Evolutionary conservation across 2,329 filamentous ascomycete genomes (phyloP), one percentile per base, ranked within the genome.

Genomic region (Reticulascus tulasneorum): DNA sequence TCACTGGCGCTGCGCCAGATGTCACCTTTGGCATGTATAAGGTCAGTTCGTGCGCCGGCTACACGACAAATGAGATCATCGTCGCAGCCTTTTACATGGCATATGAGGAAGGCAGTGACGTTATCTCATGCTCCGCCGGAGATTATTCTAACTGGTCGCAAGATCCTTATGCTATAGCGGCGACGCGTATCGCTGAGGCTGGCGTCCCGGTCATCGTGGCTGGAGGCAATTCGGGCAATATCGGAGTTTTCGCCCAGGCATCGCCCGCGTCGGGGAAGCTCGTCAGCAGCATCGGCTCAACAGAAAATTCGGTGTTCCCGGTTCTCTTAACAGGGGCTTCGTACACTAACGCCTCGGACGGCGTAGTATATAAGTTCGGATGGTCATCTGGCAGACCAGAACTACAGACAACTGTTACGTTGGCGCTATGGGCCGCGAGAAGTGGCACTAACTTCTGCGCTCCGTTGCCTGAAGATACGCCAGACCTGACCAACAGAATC

Each of bases 31-130:
- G 58, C 12, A 56, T 57, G 30, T 69, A 67, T 47, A 54, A 58
- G 24, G 58, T 63, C 9, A 58, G 62, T 33, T 56, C 54, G 23
- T 67, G 63, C 41, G 26, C 35, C 9, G 59, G 57, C 8, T 36
- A 39, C 23, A 49, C 53, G 6, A 48, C 50, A 9, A 61, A 60
- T 29, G 67, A 71, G 35, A 50, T 69, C 8, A 35, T 70, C 21
- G 57, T 65, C 26, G 53, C 55, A 6, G 66, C 62, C 8, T 65
- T 65, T 44, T 61, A 62, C 29, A 60, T 52, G 41, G 67, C 68
- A 0, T 65, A 60, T 23, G 59, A 67, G 31, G 65, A 64, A n/a
- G 61, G 60, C 9, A 51, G 48, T 23, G 51, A 60, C 15, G 51
- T 61, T 33, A 60, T 62, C 37, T 54, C 51, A 8, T 42, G 47